Base-by-base conservation (phyloP, 164 flowering plant species). In the Vitis riparia region DNA sequence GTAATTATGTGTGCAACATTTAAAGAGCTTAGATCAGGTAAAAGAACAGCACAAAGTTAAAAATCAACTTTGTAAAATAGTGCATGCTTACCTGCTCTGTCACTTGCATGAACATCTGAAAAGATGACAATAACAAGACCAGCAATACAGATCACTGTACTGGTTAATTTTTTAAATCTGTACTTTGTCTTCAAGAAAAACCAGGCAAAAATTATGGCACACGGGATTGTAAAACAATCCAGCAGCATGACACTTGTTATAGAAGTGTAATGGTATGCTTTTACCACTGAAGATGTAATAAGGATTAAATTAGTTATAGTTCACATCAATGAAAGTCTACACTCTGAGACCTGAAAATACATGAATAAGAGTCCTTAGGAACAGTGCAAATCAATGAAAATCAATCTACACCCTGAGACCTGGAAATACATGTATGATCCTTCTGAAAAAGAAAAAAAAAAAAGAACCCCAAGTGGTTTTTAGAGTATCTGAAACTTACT, bases 231-330 rank as follows among this genome's bases (percentile, higher is more conserved):
- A 90, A 92, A 91, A 76, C 98, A 94, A 73, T 94, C 98, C 75
- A 94, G 85, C 62, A 94, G 86, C 97, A 91, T 94, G 23, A 19
- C 23, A 1, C 97, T 92, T 74, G 97, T 92, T 65, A 92, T 19
- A 14, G 98, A 91, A 58, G 98, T 94, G 71, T 94, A 92, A 66
- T 94, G 98, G 77, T 94, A 94, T 23, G 98, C 98, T 91, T 94
- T 94, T 78, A 92, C 98, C 77, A 94, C 98, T 94, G 84, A 75
- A 77, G 10, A 68, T 14, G 49, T 3, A 69, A 59, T 65, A 30
- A 51, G 27, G 6, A 30, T 66, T 13, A 50, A 8, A 55, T n/a
- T 16, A 71, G 30, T 50, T 27, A 71, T 48, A 30, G 7, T 60
- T 66, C 2, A 62, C 51, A 14, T 3, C 30, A 10, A 23, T 44